Base-by-base conservation (phyloP, 2,329 filamentous ascomycete species). In the Claviceps quebecensis region DNA sequence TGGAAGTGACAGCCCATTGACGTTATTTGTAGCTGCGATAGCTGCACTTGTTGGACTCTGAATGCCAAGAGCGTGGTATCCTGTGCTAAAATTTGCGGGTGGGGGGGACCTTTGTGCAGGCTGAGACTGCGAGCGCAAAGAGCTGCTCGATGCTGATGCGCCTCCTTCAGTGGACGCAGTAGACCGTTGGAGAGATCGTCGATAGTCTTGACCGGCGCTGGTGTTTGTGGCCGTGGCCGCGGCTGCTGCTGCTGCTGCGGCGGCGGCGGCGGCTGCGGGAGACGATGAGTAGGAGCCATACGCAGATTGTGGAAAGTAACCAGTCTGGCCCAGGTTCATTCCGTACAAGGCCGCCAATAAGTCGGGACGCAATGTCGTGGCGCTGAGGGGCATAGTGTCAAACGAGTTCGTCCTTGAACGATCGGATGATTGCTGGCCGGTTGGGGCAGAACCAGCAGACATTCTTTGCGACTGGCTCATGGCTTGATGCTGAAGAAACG, bases 101-200 rank as follows among this genome's bases (percentile, higher is more conserved):
- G 64, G 58, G 56, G 69, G 66, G 56, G 69, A 67, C 34, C 77
- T 70, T 37, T 77, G 74, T 2, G 80, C 79, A 23, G 80, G 80
- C 60, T 83, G 80, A n/a, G 80, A 83, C 60, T 84, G 80, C 26
- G 80, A 84, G 56, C 80, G 73, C 54, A 81, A 63, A n/a, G 77
- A 69, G 57, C 78, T 77, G 51, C 70, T 76, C 26, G 77, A 70
- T 49, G 72, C 65, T 39, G 69, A 65, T 17, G 67, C 60, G 9
- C 70, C 71, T 14, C 71, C 63, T 38, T 81, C 78, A 23, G 71
- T 74, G 16, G 72, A 67, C 23, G 69, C 65, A 9, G 69, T 67
- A 1, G 77, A 75, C 58, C 80, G 70, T 56, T 83, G 78, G 50
- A 79, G 65, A 46, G 76, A 73, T 49, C 79, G 72, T 56, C 80